Base-by-base conservation (phyloP, 1,284 basidiomycete genomes). In the Malassezia caprae region DNA sequence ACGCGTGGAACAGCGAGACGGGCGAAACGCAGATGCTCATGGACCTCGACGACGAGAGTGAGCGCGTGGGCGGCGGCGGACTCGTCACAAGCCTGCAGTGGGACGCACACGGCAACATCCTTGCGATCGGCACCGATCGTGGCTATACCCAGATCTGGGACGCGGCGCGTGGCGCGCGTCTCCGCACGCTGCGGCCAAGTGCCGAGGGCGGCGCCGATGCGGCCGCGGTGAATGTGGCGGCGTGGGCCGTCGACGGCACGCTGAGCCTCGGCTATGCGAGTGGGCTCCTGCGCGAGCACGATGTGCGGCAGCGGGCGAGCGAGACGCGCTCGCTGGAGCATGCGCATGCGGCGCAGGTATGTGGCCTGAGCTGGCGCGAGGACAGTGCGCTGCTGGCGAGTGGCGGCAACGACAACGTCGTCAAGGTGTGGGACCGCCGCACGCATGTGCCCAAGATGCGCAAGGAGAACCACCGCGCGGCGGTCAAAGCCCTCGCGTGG, bases 121-220 rank as follows among this genome's bases (percentile, higher is more conserved):
- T 98, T 12, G 90, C 87, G 3, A 79, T 96, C 26, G 91, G 91
- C 0, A 78, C 85, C 24, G 87, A 89, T 4, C 82, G 80, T 0
- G 93, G 93, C 0, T 84, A 86, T 17, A 86, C 96, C 28, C 90
- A 96, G 76, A 82, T 98, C n/a, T 96, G 91, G 88, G 93, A 96
- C 69, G 83, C 87, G 0, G 86, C 89, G 66, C 79, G 82, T 0
- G 82, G 82, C 5, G 82, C 83, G 68, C 87, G 87, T 65, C 78
- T 96, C 58, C 81, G 93, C 7, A 90, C 87, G 41, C 61, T 74
- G 44, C 69, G 69, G 45, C 70, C 70, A 5, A 61, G 39, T n/a
- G 59, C 59, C 2, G 62, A 67, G 26, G 69, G 70, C 17, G 68
- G 69, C 47, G 69, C 68, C 10, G 68, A 71, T 47, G 59, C 59